Base-by-base conservation (phyloP, 495 filamentous ascomycete species). In the Aspergillus avenaceus region DNA sequence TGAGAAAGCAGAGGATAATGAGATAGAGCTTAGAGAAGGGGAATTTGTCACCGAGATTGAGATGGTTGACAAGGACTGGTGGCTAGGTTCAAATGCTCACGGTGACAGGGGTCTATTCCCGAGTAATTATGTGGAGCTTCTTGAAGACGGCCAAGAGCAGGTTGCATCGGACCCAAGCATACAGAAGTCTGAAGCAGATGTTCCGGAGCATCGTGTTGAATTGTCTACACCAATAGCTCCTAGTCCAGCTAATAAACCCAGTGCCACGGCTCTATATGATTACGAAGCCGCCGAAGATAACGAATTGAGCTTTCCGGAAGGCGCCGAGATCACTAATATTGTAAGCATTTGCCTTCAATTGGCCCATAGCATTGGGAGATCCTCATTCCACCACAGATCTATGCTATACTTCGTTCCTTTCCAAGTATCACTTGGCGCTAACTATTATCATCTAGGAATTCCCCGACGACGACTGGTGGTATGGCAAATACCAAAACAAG, bases 401-500 rank as follows among this genome's bases (percentile, higher is more conserved):
- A 28, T 0, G 6, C 8, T 19, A n/a, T n/a, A n/a, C n/a, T n/a
- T n/a, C n/a, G n/a, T n/a, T n/a, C n/a, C 22, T 12, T 40, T 21
- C 28, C 14, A 38, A 27, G 19, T 8, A 13, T 26, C 19, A 2
- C 58, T 18, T 23, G 12, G 43, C 16, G 7, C 42, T 52, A 18
- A 60, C 26, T 19, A 34, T 8, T 49, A 1, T 47, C 43, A 16
- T 29, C n/a, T 56, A 88, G 85, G 88, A 97, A 69, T 97, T 97
- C 71, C 95, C 95, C 4, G 93, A 97, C 63, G 91, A 97, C 52
- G 93, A 97, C 63, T 99, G 93, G 93, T 99, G 93, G 93, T 83
- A 88, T 53, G 93, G 93, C 29, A 81, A 88, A 53, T 95, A 89
- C 60, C 72, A 80, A 19, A 89, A 90, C 8, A 80, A 82, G 49